Evolutionary conservation across 352 stramenopile genomes (phyloP), one percentile per base, ranked within the genome.

Genomic region (Phytopythium mirpurense): DNA sequence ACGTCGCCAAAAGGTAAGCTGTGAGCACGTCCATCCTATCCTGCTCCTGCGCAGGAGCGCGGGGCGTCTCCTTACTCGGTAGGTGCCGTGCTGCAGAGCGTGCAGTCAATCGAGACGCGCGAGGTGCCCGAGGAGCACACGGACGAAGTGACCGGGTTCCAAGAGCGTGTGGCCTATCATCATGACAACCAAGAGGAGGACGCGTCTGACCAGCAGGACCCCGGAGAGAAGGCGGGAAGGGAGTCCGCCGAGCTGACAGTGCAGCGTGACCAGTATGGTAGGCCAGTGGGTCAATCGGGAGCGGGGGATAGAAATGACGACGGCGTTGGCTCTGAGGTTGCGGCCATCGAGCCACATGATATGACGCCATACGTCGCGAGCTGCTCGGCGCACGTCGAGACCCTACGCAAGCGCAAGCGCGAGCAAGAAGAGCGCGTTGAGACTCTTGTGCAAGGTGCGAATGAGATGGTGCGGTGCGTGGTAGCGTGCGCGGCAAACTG

Each of bases 361-460:
- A 34, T 72, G 35, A 79, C 70, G 23, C 46, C 67, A 19, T 79
- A 76, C 38, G 68, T 86, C 24, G 21, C 53, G 43, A 71, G 77
- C 51, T 86, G 72, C 52, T 66, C 72, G 35, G 51, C 46, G 7
- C 63, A 74, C 27, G 35, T 74, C 21, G 57, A 70, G 29, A 68
- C 57, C 18, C 57, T 86, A 36, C 57, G 68, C 35, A 77, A 82
- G 40, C 72, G 75, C 27, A 86, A 86, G 51, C 56, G 61, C 38
- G 63, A 78, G 21, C 75, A 86, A 50, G 70, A 86, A 40, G 63
- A 82, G 56, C 70, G 68, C 40, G 62, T 86, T 12, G 75, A 74
- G 48, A 51, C 63, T 29, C 68, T 86, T 1, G 60, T 86, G 19
- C 60, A 86, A 69, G 59, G 75, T 86, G 19, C 34, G 29, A 16